A percentile compares a stretch with the other conserved stretches of the same genome.
Evolutionary conservation across 1,139 yeast species (phyloP).

Genomic region (Candida gigantensis): DNA sequence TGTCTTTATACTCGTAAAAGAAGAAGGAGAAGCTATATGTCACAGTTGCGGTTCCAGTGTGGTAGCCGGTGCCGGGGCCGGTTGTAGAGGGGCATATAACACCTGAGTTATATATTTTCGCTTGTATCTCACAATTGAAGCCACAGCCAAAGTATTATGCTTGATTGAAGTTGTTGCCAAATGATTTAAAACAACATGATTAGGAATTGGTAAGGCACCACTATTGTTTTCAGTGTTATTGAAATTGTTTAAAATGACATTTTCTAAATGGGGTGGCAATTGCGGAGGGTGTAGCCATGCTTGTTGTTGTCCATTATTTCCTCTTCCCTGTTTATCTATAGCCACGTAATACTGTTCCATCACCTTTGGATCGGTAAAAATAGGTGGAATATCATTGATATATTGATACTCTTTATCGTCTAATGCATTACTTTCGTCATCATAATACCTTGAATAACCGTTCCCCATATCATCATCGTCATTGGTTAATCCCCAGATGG

Average conservation of each 20-base stretch:
- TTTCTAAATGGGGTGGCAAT: slow-evolving; percentile 51
- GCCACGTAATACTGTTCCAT: slow-evolving; percentile 68
- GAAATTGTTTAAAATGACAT: slow-evolving; percentile 48
- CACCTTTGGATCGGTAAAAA: slow-evolving; percentile 74
- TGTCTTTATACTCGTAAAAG: no score
- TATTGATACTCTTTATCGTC: slow-evolving; percentile 38
- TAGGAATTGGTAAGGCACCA: slow-evolving; percentile 52
- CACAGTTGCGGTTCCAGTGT: slow-evolving; percentile 4
- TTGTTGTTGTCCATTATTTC: slow-evolving; percentile 60
- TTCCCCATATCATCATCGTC: slow-evolving; percentile 81
- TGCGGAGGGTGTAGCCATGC: slow-evolving; percentile 69
- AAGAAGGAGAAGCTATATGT: no score
- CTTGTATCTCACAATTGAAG: slow-evolving; percentile 49
- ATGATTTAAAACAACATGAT: slow-evolving; percentile 47
- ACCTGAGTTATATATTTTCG: slow-evolving; percentile 52
- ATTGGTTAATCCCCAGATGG: slow-evolving; percentile 57
- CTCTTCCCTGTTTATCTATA: slow-evolving; percentile 66
- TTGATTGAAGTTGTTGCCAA: slow-evolving; percentile 52
- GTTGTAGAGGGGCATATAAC: slow-evolving; percentile 50
- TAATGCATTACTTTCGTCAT: slow-evolving; percentile 28
- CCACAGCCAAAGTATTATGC: slow-evolving; percentile 51
- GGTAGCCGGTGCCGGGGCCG: slow-evolving; percentile 13
- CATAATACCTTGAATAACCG: slow-evolving; percentile 64
- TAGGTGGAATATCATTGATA: slow-evolving; percentile 80
- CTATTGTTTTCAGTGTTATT: slow-evolving; percentile 51